These are phyloP conservation scores for Onygenales sp. DNA, from an alignment of 2,329 filamentous ascomycete species.

Conservation along the genomic window DNA sequence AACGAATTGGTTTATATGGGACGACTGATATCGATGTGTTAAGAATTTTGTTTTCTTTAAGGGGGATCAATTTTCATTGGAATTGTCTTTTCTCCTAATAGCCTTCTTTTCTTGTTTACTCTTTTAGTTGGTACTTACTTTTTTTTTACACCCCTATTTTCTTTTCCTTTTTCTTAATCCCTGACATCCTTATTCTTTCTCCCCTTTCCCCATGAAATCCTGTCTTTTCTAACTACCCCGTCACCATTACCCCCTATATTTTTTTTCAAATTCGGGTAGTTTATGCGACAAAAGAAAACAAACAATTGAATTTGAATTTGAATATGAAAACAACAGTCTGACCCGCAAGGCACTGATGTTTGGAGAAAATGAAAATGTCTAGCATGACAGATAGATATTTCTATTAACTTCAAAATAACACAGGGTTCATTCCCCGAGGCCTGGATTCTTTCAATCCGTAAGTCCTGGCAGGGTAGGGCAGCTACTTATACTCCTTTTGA, in stretches of 20 bases:
- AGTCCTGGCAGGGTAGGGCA: too few relatives aligned
- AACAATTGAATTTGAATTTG: not conserved
- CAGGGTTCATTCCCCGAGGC: too few relatives aligned
- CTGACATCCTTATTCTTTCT: not conserved
- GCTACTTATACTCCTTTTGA: too few relatives aligned
- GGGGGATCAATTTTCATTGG: not conserved
- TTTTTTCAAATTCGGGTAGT: not conserved
- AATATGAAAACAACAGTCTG: too few relatives aligned
- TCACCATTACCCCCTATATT: not conserved
- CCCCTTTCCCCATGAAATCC: not conserved
- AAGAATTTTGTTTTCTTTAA: not conserved
- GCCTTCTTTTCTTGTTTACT: conserved; percentile 13
- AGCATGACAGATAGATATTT: too few relatives aligned
- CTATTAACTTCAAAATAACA: too few relatives aligned
- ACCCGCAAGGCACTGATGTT: too few relatives aligned
- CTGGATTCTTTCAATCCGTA: too few relatives aligned
- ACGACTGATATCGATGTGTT: not conserved
- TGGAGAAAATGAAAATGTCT: too few relatives aligned
- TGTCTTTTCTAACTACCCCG: not conserved
- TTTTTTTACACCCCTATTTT: conserved; percentile 11
- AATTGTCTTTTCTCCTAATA: not conserved
- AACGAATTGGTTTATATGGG: not conserved
- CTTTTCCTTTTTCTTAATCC: not conserved
- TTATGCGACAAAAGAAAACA: not conserved
- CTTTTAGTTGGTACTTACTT: conserved; percentile 7